A percentile compares a stretch with the other conserved stretches of the same genome.
phyloP scores from a whole-genome alignment of 1,284 basidiomycete genomes.

The Cronartium quercuum region DNA sequence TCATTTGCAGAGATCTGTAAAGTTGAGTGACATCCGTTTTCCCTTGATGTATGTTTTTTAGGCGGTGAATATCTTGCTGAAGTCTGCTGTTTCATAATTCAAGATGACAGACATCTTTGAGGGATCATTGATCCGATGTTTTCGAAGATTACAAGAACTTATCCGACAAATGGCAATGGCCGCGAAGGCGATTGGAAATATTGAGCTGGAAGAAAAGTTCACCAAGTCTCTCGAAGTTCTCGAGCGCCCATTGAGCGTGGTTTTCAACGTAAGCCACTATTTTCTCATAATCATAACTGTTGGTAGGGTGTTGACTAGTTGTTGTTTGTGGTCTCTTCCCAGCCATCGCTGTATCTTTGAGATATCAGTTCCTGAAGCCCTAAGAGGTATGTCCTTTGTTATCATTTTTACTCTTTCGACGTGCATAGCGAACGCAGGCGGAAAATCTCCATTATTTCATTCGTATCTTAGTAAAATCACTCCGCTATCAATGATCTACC shows the following conservation, averaged over 20 bases:
- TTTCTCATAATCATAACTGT: not conserved
- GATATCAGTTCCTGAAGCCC: too few relatives aligned
- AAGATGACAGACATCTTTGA: slow-evolving; percentile 49
- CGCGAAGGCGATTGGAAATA: slow-evolving; percentile 49
- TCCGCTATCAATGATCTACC: too few relatives aligned
- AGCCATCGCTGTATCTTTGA: slow-evolving; percentile 35
- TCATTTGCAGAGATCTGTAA: slow-evolving; percentile 95
- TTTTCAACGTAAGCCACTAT: slow-evolving; percentile 42
- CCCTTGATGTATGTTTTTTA: not conserved
- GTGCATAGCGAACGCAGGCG: too few relatives aligned
- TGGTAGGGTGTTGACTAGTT: not conserved
- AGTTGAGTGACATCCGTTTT: slow-evolving; percentile 53
- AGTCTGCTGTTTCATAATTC: slow-evolving; percentile 8
- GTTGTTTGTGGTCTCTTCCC: not conserved
- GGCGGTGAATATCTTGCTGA: not conserved
- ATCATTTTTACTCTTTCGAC: too few relatives aligned
- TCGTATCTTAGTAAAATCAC: too few relatives aligned
- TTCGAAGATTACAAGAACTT: slow-evolving; percentile 48
- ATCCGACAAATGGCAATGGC: slow-evolving; percentile 48
- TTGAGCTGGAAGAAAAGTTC: slow-evolving; percentile 47
- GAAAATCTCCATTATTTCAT: too few relatives aligned
- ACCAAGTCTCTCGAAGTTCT: slow-evolving; percentile 44
- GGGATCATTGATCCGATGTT: slow-evolving; percentile 48
- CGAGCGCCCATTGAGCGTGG: slow-evolving; percentile 48
- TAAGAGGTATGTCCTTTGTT: too few relatives aligned